Evolutionary conservation across 2,329 filamentous ascomycete genomes (phyloP), one percentile per base, ranked within the genome.

Genomic region (Teratosphaeria destructans): DNA sequence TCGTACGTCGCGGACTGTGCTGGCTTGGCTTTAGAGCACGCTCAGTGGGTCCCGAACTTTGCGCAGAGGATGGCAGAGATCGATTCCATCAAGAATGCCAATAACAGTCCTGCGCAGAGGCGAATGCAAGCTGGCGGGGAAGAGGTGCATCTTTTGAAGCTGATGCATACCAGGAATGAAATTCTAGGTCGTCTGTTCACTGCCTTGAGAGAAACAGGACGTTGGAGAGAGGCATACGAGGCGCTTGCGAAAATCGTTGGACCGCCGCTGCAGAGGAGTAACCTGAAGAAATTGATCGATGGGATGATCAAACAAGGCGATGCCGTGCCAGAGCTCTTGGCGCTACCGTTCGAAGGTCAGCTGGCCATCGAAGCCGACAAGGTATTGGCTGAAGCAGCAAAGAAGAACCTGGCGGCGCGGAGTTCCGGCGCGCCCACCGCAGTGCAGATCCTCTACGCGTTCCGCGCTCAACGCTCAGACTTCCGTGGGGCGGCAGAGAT

Each of bases 401-500:
- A 83, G 64, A 82, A 83, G 59, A 84, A 86, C 39, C 78, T 84
- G 16, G 87, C 90, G 59, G 75, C 75, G 6, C n/a, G 43, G 43
- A 58, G 62, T 7, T 57, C 64, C 19, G 61, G 63, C 16, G 61
- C 60, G 26, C 65, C 69, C 34, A 60, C 59, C 8, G 95, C 92
- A 70, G 89, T 94, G 70, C 89, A 93, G 68, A 87, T 96, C 59
- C 83, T 97, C 55, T 96, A 96, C 72, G 86, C 92, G 3, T 96
- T 93, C 84, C 85, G 94, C 57, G 87, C 96, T 65, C 85, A 85
- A 63, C 87, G 87, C 65, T 85, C 85, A 68, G 89, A 97, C 75
- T 95, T 91, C 79, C 89, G 93, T 53, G 94, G 93, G 56, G 85
- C 84, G 2, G 82, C 84, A 0, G 78, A 81, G 49, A 77, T 82